A percentile compares a stretch with the other conserved stretches of the same genome.
These are phyloP conservation scores for Ajuga reptans DNA, from an alignment of 305 asterid species.

Conservation along the genomic window DNA sequence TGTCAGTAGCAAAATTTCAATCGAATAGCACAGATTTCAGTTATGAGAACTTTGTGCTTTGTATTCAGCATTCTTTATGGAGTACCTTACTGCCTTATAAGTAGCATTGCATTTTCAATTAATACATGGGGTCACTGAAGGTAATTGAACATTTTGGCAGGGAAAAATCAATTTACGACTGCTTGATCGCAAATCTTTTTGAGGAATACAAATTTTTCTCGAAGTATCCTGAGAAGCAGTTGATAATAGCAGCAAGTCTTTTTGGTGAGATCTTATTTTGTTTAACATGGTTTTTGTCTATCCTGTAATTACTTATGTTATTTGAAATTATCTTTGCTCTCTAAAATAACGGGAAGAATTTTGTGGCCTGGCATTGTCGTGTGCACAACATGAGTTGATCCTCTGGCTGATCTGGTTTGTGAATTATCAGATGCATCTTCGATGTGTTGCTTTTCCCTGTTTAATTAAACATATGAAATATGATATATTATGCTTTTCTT, in stretches of 20 bases:
- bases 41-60: neutral
- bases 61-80: neutral
- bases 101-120: constrained; percentile 4
- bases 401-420: neutral
- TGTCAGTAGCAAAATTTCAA: neutral
- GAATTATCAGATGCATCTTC: neutral
- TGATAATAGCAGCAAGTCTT: constrained; percentile 73
- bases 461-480: neutral
- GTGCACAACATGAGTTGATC: neutral
- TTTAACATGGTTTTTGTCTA: neutral
- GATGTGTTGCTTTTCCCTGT: neutral
- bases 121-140: constrained; percentile 5
- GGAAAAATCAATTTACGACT: constrained; percentile 76
- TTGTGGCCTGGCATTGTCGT: neutral
- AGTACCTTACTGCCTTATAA: neutral
- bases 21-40: neutral
- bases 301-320: neutral
- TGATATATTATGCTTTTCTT: neutral
- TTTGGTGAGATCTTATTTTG: constrained; percentile 56
- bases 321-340: neutral
- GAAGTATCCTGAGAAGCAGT: constrained; percentile 87
- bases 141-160: constrained; percentile 37
- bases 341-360: neutral
- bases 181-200: constrained; percentile 83
- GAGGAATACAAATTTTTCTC: constrained; percentile 85